Conservation (phyloP, 257 asterid genomes). For the Leonotis leonurus region DNA sequence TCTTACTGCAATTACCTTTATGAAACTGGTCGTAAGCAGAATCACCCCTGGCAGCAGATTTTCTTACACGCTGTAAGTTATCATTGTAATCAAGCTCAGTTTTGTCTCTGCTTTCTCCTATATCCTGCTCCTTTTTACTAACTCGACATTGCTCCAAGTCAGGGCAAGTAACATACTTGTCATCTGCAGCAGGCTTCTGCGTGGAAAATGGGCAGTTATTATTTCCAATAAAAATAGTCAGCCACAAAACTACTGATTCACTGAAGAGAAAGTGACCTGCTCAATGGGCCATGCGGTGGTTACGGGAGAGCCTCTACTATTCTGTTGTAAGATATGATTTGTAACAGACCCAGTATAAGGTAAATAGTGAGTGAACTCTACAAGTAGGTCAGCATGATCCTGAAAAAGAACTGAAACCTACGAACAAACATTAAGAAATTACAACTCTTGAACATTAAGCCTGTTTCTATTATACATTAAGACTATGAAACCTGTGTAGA, state of each 20-base stretch:
- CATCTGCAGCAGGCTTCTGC: slow-evolving; percentile 46
- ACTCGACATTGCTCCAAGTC: slow-evolving; percentile 43
- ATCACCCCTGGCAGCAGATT: slow-evolving; percentile 43
- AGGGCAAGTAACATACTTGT: slow-evolving; percentile 32
- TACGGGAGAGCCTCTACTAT: slow-evolving; percentile 53
- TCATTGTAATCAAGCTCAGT: slow-evolving; percentile 43
- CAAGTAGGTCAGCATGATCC: slow-evolving; percentile 84
- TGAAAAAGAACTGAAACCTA: slow-evolving; percentile 82
- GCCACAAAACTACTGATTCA: slow-evolving; percentile 17
- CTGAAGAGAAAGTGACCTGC: slow-evolving; percentile 44
- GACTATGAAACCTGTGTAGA: slow-evolving; percentile 12
- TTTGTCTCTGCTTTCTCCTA: slow-evolving; percentile 40
- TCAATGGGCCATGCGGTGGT: slow-evolving; percentile 38
- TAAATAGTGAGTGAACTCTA: slow-evolving; percentile 86
- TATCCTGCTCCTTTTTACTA: slow-evolving; percentile 40
- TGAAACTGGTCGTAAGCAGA: slow-evolving; percentile 39
- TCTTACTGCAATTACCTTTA: slow-evolving; percentile 35
- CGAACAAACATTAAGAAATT: slow-evolving; percentile 22
- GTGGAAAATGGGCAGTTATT: slow-evolving; percentile 3
- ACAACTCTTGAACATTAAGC: slow-evolving; percentile 1
- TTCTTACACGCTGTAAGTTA: slow-evolving; percentile 35
- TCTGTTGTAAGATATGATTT: slow-evolving; percentile 32
- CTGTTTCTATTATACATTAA: neutral
- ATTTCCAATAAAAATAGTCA: neutral
- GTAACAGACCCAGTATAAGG: slow-evolving; percentile 57